A percentile compares a stretch with the other conserved stretches of the same genome.
Evolutionary conservation across 2,329 filamentous ascomycete genomes (phyloP).

Genomic region (Pseudocercospora musae): DNA sequence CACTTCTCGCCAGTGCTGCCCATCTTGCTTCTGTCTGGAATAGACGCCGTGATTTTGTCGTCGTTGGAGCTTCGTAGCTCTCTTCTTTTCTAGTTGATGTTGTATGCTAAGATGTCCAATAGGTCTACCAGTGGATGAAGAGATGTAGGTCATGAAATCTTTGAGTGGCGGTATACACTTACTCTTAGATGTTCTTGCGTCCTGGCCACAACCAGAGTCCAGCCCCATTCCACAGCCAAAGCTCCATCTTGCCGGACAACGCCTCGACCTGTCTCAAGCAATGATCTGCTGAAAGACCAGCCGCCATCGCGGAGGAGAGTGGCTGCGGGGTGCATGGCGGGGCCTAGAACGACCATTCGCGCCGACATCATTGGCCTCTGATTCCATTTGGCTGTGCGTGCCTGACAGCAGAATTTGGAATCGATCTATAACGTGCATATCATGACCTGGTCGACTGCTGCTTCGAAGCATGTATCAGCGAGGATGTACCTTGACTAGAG

Average conservation of each 20-base stretch:
- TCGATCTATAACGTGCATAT: conserved; percentile 9
- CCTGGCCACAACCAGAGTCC: not conserved
- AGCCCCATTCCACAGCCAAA: conserved; percentile 15
- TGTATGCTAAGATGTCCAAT: not conserved
- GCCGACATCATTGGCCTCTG: conserved; percentile 4
- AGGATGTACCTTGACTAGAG: conserved; percentile 7
- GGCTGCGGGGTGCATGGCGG: conserved; percentile 22
- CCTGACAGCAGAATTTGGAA: conserved; percentile 20
- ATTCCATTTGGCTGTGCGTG: not conserved
- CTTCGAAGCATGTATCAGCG: conserved; percentile 6
- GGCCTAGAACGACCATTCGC: conserved; percentile 15
- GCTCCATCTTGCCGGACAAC: conserved; percentile 23
- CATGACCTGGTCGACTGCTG: not conserved
- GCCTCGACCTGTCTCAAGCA: conserved; percentile 15
- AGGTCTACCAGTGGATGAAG: not conserved
- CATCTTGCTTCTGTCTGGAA: conserved; percentile 12
- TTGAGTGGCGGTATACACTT: not conserved
- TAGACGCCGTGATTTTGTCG: not conserved
- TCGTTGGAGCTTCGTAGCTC: conserved; percentile 4
- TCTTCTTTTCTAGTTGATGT: conserved; percentile 4
- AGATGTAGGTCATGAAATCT: not conserved
- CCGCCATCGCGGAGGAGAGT: conserved; percentile 3
- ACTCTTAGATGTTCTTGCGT: conserved; percentile 1
- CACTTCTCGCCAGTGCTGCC: conserved; percentile 18
- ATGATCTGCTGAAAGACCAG: conserved; percentile 11